These are phyloP conservation scores for Leishmania lainsoni DNA, from an alignment of 208 protist genomes.

Conservation along the genomic window DNA sequence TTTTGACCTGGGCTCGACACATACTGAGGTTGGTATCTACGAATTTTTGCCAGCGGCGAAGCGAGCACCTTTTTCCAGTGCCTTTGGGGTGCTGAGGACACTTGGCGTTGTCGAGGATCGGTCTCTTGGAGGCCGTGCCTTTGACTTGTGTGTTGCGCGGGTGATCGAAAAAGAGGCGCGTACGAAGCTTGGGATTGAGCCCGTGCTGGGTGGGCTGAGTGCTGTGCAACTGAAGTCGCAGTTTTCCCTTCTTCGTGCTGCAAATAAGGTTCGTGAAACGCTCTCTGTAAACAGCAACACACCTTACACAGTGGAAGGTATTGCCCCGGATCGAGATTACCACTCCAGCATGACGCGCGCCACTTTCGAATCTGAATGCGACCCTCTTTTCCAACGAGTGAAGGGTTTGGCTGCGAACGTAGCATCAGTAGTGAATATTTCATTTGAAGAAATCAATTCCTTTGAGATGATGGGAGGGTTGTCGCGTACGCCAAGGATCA, in stretches of 20 bases:
- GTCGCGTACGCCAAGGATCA: conserved; percentile 84
- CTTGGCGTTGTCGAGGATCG: conserved; percentile 73
- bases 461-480: conserved; percentile 92
- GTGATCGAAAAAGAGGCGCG: conserved; percentile 88
- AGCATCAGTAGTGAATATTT: conserved; percentile 38
- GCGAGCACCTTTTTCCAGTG: conserved; percentile 32
- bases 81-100: conserved; percentile 79
- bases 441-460: conserved; percentile 54
- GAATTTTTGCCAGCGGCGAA: conserved; percentile 67
- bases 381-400: conserved; percentile 70
- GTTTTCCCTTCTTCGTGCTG: conserved; percentile 89
- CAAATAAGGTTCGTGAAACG: conserved; percentile 89
- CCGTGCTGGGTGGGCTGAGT: conserved; percentile 48
- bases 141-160: conserved; percentile 90
- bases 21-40: conserved; percentile 89
- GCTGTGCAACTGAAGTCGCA: conserved; percentile 76
- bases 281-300: conserved; percentile 92
- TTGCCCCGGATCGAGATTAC: conserved; percentile 86
- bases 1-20: conserved; percentile 87
- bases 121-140: conserved; percentile 83
- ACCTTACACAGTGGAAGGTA: conserved; percentile 89
- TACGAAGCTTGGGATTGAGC: conserved; percentile 62
- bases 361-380: conserved; percentile 88
- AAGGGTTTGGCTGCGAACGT: conserved; percentile 55
- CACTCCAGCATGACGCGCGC: conserved; percentile 64